Conservation (phyloP, 2,329 filamentous ascomycete species). For the Scortechinia acanthostroma region DNA sequence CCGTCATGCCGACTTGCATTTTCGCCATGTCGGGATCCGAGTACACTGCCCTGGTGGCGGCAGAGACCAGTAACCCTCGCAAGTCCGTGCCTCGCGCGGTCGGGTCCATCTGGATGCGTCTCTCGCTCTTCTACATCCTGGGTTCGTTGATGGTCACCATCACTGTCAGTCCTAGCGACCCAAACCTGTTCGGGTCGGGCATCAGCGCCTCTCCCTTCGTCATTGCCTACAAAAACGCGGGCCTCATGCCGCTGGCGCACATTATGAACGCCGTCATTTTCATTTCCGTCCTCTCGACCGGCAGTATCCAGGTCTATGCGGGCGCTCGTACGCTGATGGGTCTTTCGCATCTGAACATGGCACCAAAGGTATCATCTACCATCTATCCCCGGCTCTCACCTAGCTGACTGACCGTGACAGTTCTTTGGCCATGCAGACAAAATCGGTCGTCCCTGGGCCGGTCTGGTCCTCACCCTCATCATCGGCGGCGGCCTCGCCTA, state of each 20-base stretch:
- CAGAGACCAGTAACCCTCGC: conserved; percentile 39
- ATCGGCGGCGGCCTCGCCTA: too few relatives aligned
- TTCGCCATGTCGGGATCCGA: conserved; percentile 46
- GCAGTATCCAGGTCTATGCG: conserved; percentile 48
- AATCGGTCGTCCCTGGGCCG: conserved; percentile 25
- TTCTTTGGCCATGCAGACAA: too few relatives aligned
- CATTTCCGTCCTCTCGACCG: conserved; percentile 49
- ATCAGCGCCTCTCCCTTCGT: conserved; percentile 43
- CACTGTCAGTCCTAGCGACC: conserved; percentile 27
- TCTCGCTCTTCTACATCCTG: conserved; percentile 38
- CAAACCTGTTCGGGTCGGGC: conserved; percentile 24
- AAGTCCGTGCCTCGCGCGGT: conserved; percentile 36
- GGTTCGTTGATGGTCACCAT: conserved; percentile 33
- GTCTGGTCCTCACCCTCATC: conserved; percentile 21
- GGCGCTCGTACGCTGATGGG: conserved; percentile 48
- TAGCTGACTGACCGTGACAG: conserved; percentile 25
- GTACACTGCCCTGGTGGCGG: conserved; percentile 41
- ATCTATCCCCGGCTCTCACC: conserved; percentile 34
- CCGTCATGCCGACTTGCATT: conserved; percentile 40
- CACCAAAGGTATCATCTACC: conserved; percentile 30
- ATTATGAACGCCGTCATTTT: conserved; percentile 59
- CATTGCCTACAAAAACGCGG: conserved; percentile 45
- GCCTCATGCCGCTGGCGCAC: conserved; percentile 43
- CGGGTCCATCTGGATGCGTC: conserved; percentile 40
- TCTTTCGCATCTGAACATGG: conserved; percentile 34